phyloP scores from a whole-genome alignment of 768 basidiomycete species.

The Boletus reticulatus region DNA sequence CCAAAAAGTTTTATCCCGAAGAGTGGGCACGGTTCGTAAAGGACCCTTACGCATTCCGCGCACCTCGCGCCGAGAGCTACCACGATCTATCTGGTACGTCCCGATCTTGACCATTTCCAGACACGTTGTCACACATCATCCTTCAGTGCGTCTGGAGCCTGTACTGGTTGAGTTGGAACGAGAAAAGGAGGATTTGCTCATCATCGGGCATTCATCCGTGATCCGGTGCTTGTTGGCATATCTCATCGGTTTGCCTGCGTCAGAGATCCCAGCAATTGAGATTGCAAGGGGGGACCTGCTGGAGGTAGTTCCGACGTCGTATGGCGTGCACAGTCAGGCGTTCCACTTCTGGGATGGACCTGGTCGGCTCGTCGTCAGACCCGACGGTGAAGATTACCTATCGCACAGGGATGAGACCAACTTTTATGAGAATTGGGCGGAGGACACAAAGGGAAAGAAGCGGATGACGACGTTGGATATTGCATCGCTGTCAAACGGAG shows the following conservation, averaged over 20 bases:
- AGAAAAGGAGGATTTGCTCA: slow-evolving; percentile 90
- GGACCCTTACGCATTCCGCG: slow-evolving; percentile 91
- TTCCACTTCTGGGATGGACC: slow-evolving; percentile 94
- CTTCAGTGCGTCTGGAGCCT: slow-evolving; percentile 89
- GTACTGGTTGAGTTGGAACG: slow-evolving; percentile 92
- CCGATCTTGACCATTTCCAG: neutral
- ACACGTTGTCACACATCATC: neutral
- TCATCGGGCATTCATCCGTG: slow-evolving; percentile 96
- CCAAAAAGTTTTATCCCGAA: slow-evolving; percentile 84
- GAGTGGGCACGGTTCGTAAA: slow-evolving; percentile 92
- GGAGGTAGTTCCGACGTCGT: slow-evolving; percentile 86
- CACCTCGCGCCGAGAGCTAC: slow-evolving; percentile 94
- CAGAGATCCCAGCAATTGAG: slow-evolving; percentile 97
- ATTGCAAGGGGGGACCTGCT: slow-evolving; percentile 95
- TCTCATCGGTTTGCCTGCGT: slow-evolving; percentile 89
- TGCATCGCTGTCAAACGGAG: slow-evolving; percentile 21
- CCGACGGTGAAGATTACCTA: slow-evolving; percentile 34
- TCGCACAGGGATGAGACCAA: slow-evolving; percentile 61
- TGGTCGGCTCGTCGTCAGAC: slow-evolving; percentile 49
- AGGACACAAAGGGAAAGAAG: slow-evolving; percentile 66
- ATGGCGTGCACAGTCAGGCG: slow-evolving; percentile 87
- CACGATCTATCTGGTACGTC: slow-evolving; percentile 83
- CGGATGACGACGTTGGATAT: slow-evolving; percentile 33
- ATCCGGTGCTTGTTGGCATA: slow-evolving; percentile 94
- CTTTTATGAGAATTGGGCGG: slow-evolving; percentile 89